Conservation (phyloP, 2,329 filamentous ascomycete genomes). For the Tolypocladium paradoxum region DNA sequence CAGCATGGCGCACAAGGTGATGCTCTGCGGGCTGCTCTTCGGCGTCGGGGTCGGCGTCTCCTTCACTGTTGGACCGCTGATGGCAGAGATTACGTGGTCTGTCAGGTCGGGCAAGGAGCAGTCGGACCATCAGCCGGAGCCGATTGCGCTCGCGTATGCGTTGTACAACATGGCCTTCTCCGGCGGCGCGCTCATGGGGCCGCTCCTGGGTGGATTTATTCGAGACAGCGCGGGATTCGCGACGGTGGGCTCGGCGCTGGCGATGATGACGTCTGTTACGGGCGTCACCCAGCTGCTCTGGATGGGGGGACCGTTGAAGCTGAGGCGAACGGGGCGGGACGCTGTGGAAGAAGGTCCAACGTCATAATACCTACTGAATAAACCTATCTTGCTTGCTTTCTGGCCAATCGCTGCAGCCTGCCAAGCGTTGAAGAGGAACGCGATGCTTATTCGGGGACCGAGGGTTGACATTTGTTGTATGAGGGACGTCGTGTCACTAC, state of each 20-base stretch:
- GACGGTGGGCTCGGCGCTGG: constrained; percentile 21
- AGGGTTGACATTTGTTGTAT: not conserved
- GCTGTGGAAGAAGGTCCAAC: not conserved
- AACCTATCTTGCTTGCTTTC: not conserved
- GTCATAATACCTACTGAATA: not conserved
- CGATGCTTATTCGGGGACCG: not conserved
- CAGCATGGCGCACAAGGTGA: constrained; percentile 16
- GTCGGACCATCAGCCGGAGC: constrained; percentile 6
- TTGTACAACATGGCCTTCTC: constrained; percentile 25
- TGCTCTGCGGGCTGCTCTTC: constrained; percentile 20
- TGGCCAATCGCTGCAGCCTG: not conserved
- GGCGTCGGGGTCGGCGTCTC: constrained; percentile 18
- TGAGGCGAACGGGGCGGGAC: not conserved
- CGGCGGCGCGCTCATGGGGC: constrained; percentile 19
- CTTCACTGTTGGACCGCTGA: constrained; percentile 22
- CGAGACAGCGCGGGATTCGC: constrained; percentile 20
- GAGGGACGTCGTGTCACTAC: not conserved
- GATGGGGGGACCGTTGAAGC: constrained; percentile 14
- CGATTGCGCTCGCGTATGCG: constrained; percentile 23
- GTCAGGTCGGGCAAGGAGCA: constrained; percentile 10
- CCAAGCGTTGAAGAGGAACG: not conserved
- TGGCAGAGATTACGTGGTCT: constrained; percentile 25
- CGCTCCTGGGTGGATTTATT: constrained; percentile 23
- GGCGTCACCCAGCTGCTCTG: constrained; percentile 16
- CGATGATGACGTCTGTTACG: constrained; percentile 16